phyloP scores from a whole-genome alignment of 2,329 filamentous ascomycete genomes.

The Sporothrix sp. region DNA sequence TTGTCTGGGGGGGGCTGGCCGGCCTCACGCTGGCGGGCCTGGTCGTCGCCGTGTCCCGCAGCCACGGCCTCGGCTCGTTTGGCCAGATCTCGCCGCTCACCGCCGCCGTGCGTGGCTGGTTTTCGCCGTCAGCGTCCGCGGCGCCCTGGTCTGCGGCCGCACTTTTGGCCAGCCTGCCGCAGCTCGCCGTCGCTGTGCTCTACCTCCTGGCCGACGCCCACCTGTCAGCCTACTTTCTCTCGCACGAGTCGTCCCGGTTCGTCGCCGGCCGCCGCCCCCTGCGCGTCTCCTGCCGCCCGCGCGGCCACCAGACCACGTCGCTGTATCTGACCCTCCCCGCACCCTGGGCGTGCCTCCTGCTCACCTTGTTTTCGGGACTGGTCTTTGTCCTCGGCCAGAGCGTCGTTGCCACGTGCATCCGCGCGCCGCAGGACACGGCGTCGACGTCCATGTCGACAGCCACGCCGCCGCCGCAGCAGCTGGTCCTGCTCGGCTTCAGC shows the following conservation, averaged over 20 bases:
- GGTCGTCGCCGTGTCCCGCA: conserved; percentile 24
- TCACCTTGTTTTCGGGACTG: conserved; percentile 34
- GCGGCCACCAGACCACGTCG: conserved; percentile 36
- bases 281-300: conserved; percentile 35
- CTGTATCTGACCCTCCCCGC: conserved; percentile 42
- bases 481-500: conserved; percentile 33
- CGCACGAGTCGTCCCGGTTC: conserved; percentile 38
- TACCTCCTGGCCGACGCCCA: conserved; percentile 40
- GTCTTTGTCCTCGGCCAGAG: conserved; percentile 38
- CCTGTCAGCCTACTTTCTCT: conserved; percentile 39
- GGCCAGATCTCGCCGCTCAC: conserved; percentile 26
- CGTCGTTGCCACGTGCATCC: conserved; percentile 25
- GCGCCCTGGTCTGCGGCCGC: conserved; percentile 23
- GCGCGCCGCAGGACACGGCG: conserved; percentile 3
- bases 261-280: conserved; percentile 25
- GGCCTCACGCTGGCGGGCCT: conserved; percentile 33
- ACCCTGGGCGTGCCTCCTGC: conserved; percentile 35
- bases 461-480: conserved; percentile 10
- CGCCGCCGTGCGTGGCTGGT: conserved; percentile 24
- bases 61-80: conserved; percentile 29
- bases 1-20: conserved; percentile 30
- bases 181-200: conserved; percentile 37
- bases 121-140: conserved; percentile 17
- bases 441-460: too few relatives aligned
- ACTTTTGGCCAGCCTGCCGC: conserved; percentile 37